A percentile compares a stretch with the other conserved stretches of the same genome.
Conservation (phyloP, 2,329 filamentous ascomycete genomes). For the Paramyrothecium sp. region DNA sequence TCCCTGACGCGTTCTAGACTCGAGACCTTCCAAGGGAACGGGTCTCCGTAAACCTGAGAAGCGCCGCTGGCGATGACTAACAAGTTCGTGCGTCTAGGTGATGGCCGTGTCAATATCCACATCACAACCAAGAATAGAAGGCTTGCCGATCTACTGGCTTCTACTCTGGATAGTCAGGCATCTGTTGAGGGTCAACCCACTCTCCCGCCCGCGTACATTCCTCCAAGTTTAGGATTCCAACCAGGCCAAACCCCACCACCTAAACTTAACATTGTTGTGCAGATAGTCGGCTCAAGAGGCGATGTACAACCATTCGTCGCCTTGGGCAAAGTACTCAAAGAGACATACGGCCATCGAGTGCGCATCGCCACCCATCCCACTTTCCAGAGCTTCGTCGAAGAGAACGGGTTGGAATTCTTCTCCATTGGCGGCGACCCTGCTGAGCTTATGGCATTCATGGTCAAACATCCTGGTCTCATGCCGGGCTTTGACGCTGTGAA, state of each 20-base stretch:
- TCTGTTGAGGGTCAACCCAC: conserved; percentile 44
- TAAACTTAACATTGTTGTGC: conserved; percentile 68
- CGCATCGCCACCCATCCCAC: conserved; percentile 70
- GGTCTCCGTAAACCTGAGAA: background rate
- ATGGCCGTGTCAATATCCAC: conserved; percentile 77
- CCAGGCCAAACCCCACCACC: conserved; percentile 57
- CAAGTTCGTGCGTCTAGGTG: conserved; percentile 41
- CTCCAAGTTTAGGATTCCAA: conserved; percentile 66
- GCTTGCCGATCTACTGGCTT: conserved; percentile 65
- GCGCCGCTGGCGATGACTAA: conserved; percentile 9
- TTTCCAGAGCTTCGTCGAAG: conserved; percentile 67
- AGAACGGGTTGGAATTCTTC: conserved; percentile 74
- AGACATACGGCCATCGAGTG: conserved; percentile 68
- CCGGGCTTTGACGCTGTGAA: conserved; percentile 75
- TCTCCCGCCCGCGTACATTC: conserved; percentile 68
- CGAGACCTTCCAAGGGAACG: background rate
- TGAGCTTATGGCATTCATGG: conserved; percentile 85
- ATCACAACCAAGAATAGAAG: conserved; percentile 69
- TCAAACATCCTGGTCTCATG: conserved; percentile 84
- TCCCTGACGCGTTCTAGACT: background rate
- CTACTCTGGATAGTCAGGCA: conserved; percentile 59
- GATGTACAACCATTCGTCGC: conserved; percentile 77
- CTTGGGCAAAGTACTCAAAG: conserved; percentile 62
- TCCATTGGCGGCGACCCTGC: conserved; percentile 73
- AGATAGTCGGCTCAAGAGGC: conserved; percentile 72